Evolutionary conservation across 2,329 filamentous ascomycete species (phyloP), one percentile per base, ranked within the genome.

Genomic region (Saccharata proteae): DNA sequence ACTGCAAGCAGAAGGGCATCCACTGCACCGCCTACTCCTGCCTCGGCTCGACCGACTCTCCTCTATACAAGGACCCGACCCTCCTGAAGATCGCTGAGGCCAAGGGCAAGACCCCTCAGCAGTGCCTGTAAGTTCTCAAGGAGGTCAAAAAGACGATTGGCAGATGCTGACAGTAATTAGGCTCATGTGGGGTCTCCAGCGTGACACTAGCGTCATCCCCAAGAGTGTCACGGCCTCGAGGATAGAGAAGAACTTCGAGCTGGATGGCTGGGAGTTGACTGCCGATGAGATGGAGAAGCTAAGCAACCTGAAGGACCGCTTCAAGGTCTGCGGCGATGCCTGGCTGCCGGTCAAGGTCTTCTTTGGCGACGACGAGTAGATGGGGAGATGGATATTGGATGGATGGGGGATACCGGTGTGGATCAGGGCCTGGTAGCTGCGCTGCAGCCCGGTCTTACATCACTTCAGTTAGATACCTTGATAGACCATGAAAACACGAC

Each of bases 161-260:
- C 22, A 25, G 8, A 16, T 6, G 16, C 25, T 33, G 22, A 35
- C 31, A 30, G 5, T 17, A 17, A 8, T 15, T 21, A 49, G 47
- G 18, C 61, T 93, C 40, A 64, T 75, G 46, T 93, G 83, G 82
- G 83, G 82, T 41, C 61, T 92, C 34, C 73, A 80, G 54, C 76
- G 84, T 51, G 82, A 79, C 37, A 83, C 77, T 65, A 80, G 74
- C 42, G 82, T 93, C 31, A 84, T 93, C 46, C 83, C 83, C 47
- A 93, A 93, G 69, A 80, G 72, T 31, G 79, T 86, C 36, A 85
- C 72, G 42, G 69, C 74, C 43, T 65, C 64, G 32, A 71, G 83
- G 24, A 85, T 93, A 47, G 65, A 80, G 57, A 71, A 63, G 40
- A 92, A 93, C 67, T 82, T 75, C 44, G 71, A 79, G 53, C 64